These are phyloP conservation scores for Phytophthora agathidicida DNA, from an alignment of 352 stramenopile species.

Conservation along the genomic window DNA sequence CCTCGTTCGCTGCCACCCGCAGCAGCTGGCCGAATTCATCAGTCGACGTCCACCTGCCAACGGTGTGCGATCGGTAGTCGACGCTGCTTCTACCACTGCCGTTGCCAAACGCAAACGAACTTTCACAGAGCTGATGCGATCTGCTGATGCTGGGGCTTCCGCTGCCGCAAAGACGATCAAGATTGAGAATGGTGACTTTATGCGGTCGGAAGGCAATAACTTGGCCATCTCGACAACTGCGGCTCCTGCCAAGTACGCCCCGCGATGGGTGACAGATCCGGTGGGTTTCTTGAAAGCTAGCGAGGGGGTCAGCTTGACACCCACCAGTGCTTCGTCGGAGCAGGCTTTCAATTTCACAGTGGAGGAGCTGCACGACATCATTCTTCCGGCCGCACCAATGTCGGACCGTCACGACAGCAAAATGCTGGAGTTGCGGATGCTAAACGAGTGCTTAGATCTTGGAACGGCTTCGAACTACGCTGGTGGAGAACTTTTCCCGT, in stretches of 20 bases:
- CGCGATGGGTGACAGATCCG: conserved; percentile 28
- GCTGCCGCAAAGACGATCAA: conserved; percentile 27
- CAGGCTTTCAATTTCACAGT: conserved; percentile 32
- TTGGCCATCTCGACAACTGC: neutral
- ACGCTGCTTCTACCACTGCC: conserved; percentile 9
- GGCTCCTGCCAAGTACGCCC: conserved; percentile 1
- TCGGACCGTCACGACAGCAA: conserved; percentile 31
- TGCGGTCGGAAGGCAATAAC: neutral
- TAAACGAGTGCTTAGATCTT: conserved; percentile 43
- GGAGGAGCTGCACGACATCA: conserved; percentile 44
- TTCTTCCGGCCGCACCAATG: conserved; percentile 19
- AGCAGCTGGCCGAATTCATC: conserved; percentile 63
- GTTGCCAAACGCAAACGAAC: conserved; percentile 23
- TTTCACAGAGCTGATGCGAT: conserved; percentile 32
- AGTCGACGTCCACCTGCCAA: conserved; percentile 26
- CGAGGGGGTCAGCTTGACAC: conserved; percentile 17
- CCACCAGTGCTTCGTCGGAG: conserved; percentile 33
- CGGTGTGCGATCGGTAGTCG: conserved; percentile 10
- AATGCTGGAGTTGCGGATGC: conserved; percentile 40
- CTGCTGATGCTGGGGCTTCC: conserved; percentile 3
- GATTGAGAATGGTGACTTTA: conserved; percentile 20
- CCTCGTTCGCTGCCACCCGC: conserved; percentile 63
- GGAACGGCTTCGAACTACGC: conserved; percentile 15
- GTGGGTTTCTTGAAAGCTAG: conserved; percentile 30
- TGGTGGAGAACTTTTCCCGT: conserved; percentile 23